phyloP scores from a whole-genome alignment of 352 stramenopile genomes.

The Pythium dissimile region DNA sequence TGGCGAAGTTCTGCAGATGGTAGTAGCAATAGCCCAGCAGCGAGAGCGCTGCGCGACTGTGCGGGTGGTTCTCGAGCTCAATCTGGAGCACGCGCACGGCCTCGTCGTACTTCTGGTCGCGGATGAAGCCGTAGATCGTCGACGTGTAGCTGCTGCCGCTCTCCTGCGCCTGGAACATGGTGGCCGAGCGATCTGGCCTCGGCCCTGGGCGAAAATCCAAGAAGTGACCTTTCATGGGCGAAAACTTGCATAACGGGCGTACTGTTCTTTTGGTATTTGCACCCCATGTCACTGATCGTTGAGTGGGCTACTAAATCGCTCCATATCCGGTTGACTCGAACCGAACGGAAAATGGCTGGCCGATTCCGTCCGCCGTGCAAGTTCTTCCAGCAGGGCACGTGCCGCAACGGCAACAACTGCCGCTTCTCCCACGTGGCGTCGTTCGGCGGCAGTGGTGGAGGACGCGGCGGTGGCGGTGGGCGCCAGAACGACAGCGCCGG shows the following conservation, averaged over 20 bases:
- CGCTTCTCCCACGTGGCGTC: slow-evolving; percentile 53
- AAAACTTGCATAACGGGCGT: neutral
- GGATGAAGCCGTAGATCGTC: slow-evolving; percentile 94
- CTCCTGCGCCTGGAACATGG: slow-evolving; percentile 68
- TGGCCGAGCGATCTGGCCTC: too few relatives aligned
- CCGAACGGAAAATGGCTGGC: slow-evolving; percentile 15
- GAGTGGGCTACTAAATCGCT: neutral
- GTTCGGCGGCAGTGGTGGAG: slow-evolving; percentile 10
- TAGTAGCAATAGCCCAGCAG: slow-evolving; percentile 98
- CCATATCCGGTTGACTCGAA: neutral
- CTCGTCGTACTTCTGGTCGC: slow-evolving; percentile 92
- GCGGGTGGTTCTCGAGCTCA: slow-evolving; percentile 92
- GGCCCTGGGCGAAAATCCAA: neutral
- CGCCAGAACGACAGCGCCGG: slow-evolving; percentile 4
- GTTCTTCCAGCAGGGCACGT: slow-evolving; percentile 69
- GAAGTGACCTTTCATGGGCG: slow-evolving; percentile 1
- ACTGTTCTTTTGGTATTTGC: neutral
- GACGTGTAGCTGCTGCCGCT: slow-evolving; percentile 88
- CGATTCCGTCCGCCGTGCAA: slow-evolving; percentile 41
- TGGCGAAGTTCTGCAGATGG: slow-evolving; percentile 92
- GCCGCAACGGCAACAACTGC: slow-evolving; percentile 66
- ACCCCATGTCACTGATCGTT: neutral
- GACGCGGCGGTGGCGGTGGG: neutral
- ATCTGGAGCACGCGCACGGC: slow-evolving; percentile 91
- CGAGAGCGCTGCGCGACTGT: slow-evolving; percentile 90